Conservation (phyloP, 2,329 filamentous ascomycete species). For the Ceratocystis cacaofunesta region DNA sequence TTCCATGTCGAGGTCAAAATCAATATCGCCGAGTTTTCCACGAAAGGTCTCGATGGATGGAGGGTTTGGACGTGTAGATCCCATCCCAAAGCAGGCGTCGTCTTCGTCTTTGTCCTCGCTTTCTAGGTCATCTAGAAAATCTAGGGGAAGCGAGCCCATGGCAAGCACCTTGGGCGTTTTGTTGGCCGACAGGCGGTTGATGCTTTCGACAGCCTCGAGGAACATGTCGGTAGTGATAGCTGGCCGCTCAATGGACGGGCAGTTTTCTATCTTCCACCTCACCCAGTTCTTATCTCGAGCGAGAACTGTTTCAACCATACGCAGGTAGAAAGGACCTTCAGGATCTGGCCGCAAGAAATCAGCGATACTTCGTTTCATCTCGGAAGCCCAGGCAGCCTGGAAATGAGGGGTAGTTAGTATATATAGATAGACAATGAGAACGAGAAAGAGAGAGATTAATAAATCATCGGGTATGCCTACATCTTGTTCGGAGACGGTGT, state of each 20-base stretch:
- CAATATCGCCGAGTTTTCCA: conserved; percentile 58
- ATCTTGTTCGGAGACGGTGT: conserved; percentile 67
- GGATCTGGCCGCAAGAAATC: conserved; percentile 65
- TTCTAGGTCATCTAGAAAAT: conserved; percentile 51
- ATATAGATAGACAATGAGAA: background rate
- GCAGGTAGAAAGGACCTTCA: conserved; percentile 85
- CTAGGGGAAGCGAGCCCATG: conserved; percentile 59
- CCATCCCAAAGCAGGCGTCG: background rate
- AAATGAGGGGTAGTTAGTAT: conserved; percentile 17
- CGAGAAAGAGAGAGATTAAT: background rate
- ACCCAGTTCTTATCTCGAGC: conserved; percentile 98
- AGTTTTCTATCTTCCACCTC: conserved; percentile 92
- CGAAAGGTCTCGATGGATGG: conserved; percentile 36
- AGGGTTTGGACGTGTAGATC: background rate
- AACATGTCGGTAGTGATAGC: conserved; percentile 56
- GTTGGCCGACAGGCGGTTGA: conserved; percentile 50
- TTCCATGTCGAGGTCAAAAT: conserved; percentile 77
- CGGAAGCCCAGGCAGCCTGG: conserved; percentile 62
- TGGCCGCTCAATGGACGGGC: conserved; percentile 67
- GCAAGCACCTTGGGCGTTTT: conserved; percentile 55
- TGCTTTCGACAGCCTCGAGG: conserved; percentile 50
- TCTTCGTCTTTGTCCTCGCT: conserved; percentile 33
- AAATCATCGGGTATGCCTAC: conserved; percentile 32
- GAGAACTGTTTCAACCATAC: conserved; percentile 92
- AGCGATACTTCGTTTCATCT: conserved; percentile 65